Evolutionary conservation across 1,139 yeast species (phyloP), one percentile per base, ranked within the genome.

Genomic region (Pichiaceae sp.): DNA sequence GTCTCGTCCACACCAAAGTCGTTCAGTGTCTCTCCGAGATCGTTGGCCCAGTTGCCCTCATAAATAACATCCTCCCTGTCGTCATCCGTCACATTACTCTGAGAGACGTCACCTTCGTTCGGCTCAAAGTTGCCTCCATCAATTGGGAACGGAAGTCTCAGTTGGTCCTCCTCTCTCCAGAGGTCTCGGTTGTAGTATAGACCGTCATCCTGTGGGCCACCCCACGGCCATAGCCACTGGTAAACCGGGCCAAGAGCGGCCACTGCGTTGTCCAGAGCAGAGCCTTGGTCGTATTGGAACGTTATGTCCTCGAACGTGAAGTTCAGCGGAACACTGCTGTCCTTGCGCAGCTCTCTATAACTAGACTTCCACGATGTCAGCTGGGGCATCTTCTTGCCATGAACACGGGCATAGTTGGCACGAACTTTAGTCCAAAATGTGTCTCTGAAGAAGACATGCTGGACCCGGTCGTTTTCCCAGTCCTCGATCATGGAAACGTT

Each of bases 401-500:
- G 69, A 3, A 75, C 42, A 17, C 45, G 40, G 17, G 44, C 34
- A 49, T 72, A 75, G 48, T 77, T 78, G n/a, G 46, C 46, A 26
- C 70, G 49, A 6, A 78, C 64, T 38, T 63, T 70, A 7, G 51
- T 44, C 78, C 83, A 75, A 40, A 77, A 60, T 30, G 72, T 53
- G 32, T 69, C 75, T 1, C 70, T 66, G 35, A 61, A 66, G 41
- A 79, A 69, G 46, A 80, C 84, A 7, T 77, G 66, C 39, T 77
- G 86, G 2, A 86, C 63, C 42, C 97, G 68, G 46, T 91, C 97
- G 61, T 70, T 62, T 50, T 91, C 97, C 98, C 98, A 91, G 3
- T 72, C 66, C 57, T 91, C 98, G 40, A 91, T 89, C 56, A 86
- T 95, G 2, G 97, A 78, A 71, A 75, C 80, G n/a, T 96, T 96